Evolutionary conservation across 805 yeast species (phyloP), one percentile per base, ranked within the genome.

Genomic region (Sungouiozyma intestinalis): DNA sequence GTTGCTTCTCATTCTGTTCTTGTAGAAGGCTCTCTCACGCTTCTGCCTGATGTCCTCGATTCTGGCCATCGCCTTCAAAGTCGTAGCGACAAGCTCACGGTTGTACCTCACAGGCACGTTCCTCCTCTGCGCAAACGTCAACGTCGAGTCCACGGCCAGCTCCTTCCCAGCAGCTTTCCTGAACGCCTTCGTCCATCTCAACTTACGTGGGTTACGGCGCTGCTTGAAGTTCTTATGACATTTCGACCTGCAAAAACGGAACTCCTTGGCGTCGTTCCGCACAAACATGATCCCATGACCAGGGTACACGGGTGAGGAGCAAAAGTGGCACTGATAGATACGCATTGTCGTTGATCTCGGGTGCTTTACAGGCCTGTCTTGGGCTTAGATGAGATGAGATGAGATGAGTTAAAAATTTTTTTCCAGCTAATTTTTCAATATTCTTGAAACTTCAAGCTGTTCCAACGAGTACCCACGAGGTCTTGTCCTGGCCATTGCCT

Each of bases 121-220:
- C 73, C 98, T 85, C 71, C 97, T 85, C 52, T 94, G 88, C 45
- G 95, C 95, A 66, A 92, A 92, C 1, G 97, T 85, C 58, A 92
- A 74, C 3, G 98, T 88, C 4, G 95, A 83, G 60, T 92, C 98
- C 45, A 92, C 97, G 18, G 94, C 96, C 73, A 92, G 76, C 64
- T 92, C 98, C 66, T 92, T 92, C 58, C 98, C 98, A 36, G 97
- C 97, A 48, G 97, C 94, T 66, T 92, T 92, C 70, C 98, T 79
- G 76, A 92, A 92, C 1, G 98, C 97, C 66, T 92, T 92, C 43
- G 98, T 92, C 98, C 98, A 92, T 68, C 77, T 84, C 67, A 88
- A 79, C 67, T 92, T 92, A 71, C 98, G 81, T 55, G 98, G 98
- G 71, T 92, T 92, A 68, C 98, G 81, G 73, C 95, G 87, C 71